Evolutionary conservation across 163 green algal genomes (phyloP), one percentile per base, ranked within the genome.

Genomic region (Chlorella variabilis): DNA sequence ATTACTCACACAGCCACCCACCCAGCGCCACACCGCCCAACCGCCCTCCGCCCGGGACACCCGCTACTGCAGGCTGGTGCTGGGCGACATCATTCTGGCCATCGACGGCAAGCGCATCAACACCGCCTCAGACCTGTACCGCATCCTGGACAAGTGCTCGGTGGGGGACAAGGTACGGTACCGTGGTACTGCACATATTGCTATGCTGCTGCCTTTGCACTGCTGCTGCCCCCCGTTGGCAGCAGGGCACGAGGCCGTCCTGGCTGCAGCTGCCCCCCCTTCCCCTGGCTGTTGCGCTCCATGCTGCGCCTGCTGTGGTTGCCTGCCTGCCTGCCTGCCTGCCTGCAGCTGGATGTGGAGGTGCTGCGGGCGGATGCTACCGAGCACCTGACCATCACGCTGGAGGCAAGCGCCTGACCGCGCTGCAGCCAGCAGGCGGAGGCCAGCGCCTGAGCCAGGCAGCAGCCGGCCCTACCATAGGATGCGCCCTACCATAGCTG

Each of bases 21-120:
- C n/a, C n/a, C n/a, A n/a, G n/a, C n/a, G n/a, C n/a, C n/a, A n/a
- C n/a, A n/a, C n/a, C n/a, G n/a, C n/a, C n/a, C n/a, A n/a, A n/a
- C n/a, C n/a, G n/a, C n/a, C n/a, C n/a, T n/a, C n/a, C n/a, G n/a
- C n/a, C n/a, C n/a, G n/a, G n/a, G n/a, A n/a, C n/a, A n/a, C n/a
- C n/a, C n/a, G n/a, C n/a, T 15, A 62, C 21, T 62, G 48, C 63
- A 83, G 82, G 58, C 67, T 87, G 36, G 81, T 93, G 4, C 70
- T 95, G 29, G 97, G 97, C 1, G 97, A 99, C 86, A 96, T 99
- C 87, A 98, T 99, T 86, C 88, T 93, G 0, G 69, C 48, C 6
- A 86, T 99, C 34, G 91, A 98, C 75, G 90, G 90, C 33, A 83
- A 90, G 42, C 86, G 83, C 21, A 86, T 97, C 13, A 88, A 91